A percentile compares a stretch with the other conserved stretches of the same genome.
Conservation (phyloP, 176 grass and related monocot genomes). For the Pontederia crassipes region DNA sequence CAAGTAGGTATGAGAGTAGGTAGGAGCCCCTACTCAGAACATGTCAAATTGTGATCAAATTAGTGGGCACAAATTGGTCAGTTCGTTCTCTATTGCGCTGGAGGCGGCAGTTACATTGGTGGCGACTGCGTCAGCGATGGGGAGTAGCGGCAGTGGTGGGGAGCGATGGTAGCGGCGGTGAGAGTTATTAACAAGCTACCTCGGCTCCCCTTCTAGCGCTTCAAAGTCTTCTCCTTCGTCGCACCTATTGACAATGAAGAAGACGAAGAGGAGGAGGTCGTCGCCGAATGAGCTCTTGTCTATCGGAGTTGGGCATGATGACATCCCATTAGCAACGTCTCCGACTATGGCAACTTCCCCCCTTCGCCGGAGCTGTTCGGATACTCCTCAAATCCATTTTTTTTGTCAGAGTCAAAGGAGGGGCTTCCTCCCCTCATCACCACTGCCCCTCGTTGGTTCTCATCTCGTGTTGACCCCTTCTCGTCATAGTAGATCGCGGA, state of each 20-base stretch:
- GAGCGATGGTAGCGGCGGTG: too few species aligned
- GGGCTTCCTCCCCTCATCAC: background rate
- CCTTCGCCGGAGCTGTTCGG: constrained; percentile 43
- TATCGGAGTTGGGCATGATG: constrained; percentile 8
- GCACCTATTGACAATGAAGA: background rate
- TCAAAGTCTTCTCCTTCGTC: constrained; percentile 14
- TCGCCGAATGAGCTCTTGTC: constrained; percentile 7
- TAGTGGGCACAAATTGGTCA: too few species aligned
- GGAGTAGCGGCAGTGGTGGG: too few species aligned
- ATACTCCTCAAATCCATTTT: constrained; percentile 7
- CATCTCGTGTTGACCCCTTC: background rate
- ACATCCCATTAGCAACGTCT: constrained; percentile 12
- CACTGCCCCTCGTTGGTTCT: constrained; percentile 12
- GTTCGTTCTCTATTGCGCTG: too few species aligned
- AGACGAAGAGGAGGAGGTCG: background rate
- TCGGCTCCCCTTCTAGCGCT: constrained; percentile 14
- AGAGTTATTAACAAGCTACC: constrained; percentile 14
- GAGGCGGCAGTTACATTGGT: too few species aligned
- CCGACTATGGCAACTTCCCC: constrained; percentile 21
- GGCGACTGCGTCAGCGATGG: too few species aligned
- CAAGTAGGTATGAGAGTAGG: too few species aligned
- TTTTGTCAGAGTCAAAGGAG: constrained; percentile 49
- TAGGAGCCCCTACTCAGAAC: too few species aligned
- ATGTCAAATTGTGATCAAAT: too few species aligned
- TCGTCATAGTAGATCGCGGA: too few species aligned